Percentiles rank a stretch among this genome's conserved stretches.
Evolutionary conservation across 139 green algal genomes (phyloP).

Genomic region (Picochlorum sp.): DNA sequence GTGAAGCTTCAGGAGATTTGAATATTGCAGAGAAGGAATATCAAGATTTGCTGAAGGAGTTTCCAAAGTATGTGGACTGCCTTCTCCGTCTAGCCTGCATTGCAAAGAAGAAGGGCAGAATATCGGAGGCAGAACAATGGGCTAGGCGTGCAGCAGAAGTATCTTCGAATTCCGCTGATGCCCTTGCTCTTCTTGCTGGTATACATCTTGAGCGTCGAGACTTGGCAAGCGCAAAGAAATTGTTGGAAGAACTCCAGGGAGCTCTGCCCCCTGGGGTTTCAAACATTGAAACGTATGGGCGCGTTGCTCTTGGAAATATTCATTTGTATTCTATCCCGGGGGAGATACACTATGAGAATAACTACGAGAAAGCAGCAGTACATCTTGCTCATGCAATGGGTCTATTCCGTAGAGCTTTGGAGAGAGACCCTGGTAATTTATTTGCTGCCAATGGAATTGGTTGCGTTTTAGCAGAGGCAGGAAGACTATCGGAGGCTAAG

Average conservation of each 20-base stretch:
- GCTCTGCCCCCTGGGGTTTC: background rate
- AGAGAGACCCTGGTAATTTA: constrained; percentile 47
- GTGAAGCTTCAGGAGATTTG: constrained; percentile 52
- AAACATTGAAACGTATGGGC: constrained; percentile 27
- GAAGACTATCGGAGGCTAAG: constrained; percentile 45
- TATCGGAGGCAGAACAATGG: constrained; percentile 37
- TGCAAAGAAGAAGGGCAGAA: constrained; percentile 14
- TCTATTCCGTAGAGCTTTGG: constrained; percentile 2
- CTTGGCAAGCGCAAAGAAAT: constrained; percentile 30
- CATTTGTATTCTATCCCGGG: constrained; percentile 35
- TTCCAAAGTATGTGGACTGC: constrained; percentile 72
- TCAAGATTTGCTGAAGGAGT: constrained; percentile 42
- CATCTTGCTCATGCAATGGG: background rate
- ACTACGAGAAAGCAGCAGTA: background rate
- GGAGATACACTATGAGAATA: constrained; percentile 24
- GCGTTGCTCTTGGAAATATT: constrained; percentile 48
- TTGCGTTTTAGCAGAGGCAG: constrained; percentile 70
- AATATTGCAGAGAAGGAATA: constrained; percentile 40
- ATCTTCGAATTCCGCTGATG: constrained; percentile 30
- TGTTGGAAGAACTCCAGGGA: constrained; percentile 22
- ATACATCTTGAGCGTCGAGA: constrained; percentile 54
- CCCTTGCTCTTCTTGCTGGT: constrained; percentile 46
- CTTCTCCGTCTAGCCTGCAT: constrained; percentile 72
- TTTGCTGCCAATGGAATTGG: constrained; percentile 81
- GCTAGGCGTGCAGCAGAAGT: constrained; percentile 20